Base-by-base conservation (phyloP, 2,329 filamentous ascomycete species). In the Colletotrichum trifolii region DNA sequence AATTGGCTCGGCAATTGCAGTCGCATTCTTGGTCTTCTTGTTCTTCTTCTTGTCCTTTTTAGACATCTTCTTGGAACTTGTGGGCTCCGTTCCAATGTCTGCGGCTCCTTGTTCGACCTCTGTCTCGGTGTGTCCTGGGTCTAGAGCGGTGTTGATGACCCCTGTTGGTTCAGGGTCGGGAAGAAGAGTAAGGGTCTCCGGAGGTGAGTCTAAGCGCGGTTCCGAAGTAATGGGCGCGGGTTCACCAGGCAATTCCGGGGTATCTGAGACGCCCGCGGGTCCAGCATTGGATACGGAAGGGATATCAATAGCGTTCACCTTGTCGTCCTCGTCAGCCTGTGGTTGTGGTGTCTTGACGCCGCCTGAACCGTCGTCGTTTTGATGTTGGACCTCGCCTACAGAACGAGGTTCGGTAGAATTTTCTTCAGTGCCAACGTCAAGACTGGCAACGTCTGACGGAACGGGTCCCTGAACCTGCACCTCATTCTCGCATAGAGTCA, bases 271-370 rank as follows among this genome's bases (percentile, higher is more conserved):
- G 48, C 47, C 62, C 33, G 62, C 40, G 13, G 42, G 25, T 57
- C 25, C 58, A 62, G 58, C 62, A 65, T 65, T 42, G 35, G 52
- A 25, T 25, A 25, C 25, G 3, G 25, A 25, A 25, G 25, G 25
- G 25, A 25, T 52, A 47, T 58, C 58, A 48, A 47, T 46, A 38
- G 40, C 39, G n/a, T 33, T 25, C 25, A n/a, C 34, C 15, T 53
- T 45, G 40, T 67, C 64, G 66, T 73, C 70, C 64, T 68, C 69
- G 47, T 71, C 63, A 68, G 75, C 75, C 68, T 77, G 74, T 39
- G 63, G 69, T 70, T 76, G 74, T 69, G 25, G 46, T 15, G 77
- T 75, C 63, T 74, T 72, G 63, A 68, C 67, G 50, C 69, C 53
- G 50, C 69, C 53, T 54, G 65, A 64, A 40, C 66, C 43, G 67